These are phyloP conservation scores for Verticillium nubilum DNA, from an alignment of 2,329 filamentous ascomycete genomes.

Conservation along the genomic window DNA sequence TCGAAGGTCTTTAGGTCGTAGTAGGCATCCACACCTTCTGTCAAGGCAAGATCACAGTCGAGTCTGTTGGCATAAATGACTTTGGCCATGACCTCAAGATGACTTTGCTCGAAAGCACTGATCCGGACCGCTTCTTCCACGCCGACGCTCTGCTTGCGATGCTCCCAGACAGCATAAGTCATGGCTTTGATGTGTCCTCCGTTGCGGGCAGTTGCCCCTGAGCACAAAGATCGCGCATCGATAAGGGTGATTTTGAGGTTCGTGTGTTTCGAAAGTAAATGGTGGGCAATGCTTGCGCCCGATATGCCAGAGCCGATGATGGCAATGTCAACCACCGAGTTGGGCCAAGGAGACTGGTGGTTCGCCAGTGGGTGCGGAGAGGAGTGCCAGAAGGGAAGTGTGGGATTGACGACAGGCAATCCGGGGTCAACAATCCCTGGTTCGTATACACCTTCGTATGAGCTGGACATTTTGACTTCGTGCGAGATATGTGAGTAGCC, in stretches of 20 bases:
- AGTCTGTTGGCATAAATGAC: background rate
- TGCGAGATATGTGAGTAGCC: too few relatives aligned
- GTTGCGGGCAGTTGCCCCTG: background rate
- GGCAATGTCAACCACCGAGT: conserved; percentile 9
- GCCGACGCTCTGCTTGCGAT: conserved; percentile 8
- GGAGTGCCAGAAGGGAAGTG: conserved; percentile 14
- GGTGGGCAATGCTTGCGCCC: conserved; percentile 9
- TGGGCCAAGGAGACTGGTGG: conserved; percentile 11
- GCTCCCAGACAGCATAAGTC: conserved; percentile 7
- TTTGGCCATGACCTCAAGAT: conserved; percentile 4
- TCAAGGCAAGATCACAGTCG: conserved; percentile 10
- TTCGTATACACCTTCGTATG: conserved; percentile 15
- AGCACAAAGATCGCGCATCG: conserved; percentile 14
- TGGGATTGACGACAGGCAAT: conserved; percentile 11
- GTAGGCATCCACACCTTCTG: conserved; percentile 9
- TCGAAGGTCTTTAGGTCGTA: conserved; percentile 10
- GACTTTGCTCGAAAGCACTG: conserved; percentile 7
- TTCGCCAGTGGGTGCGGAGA: conserved; percentile 2
- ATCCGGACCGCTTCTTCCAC: conserved; percentile 8
- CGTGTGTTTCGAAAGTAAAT: conserved; percentile 8
- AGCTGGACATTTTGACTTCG: conserved; percentile 12
- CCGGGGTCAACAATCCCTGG: conserved; percentile 14
- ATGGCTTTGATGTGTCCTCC: conserved; percentile 13
- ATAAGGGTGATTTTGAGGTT: conserved; percentile 10
- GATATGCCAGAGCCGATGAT: conserved; percentile 17